phyloP scores from a whole-genome alignment of 2,329 filamentous ascomycete species.

The Alternaria solani region DNA sequence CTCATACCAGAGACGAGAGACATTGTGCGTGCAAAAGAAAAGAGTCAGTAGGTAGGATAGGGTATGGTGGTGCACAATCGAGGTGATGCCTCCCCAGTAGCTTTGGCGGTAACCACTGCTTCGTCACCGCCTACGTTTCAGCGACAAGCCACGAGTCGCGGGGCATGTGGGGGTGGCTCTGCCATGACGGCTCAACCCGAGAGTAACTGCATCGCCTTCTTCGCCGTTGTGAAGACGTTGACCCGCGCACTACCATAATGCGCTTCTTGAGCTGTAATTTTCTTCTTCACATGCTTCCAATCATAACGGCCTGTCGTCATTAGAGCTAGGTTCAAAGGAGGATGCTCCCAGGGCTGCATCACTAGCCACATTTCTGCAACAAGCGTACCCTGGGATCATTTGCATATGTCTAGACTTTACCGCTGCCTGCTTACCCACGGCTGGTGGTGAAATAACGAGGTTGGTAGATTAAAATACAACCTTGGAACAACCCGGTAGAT shows the following conservation, averaged over 20 bases:
- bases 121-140: conserved; percentile 19
- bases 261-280: neutral
- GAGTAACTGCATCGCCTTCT: neutral
- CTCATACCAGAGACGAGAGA: conserved; percentile 30
- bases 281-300: neutral
- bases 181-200: neutral
- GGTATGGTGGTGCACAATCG: no score
- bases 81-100: conserved; percentile 26
- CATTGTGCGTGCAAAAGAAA: conserved; percentile 10
- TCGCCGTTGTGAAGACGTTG: neutral
- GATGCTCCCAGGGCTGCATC: neutral
- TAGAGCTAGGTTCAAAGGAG: neutral
- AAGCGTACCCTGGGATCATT: neutral
- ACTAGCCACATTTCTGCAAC: neutral
- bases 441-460: conserved; percentile 1
- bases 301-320: neutral
- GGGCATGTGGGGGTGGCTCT: conserved; percentile 19
- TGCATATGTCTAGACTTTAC: neutral
- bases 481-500: conserved; percentile 15
- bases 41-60: neutral
- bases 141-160: conserved; percentile 12
- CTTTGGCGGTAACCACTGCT: conserved; percentile 10
- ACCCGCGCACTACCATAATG: neutral
- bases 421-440: neutral
- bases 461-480: conserved; percentile 10